Evolutionary conservation across 805 yeast species (phyloP).

Genomic region (Kazachstania kunashirensis): DNA sequence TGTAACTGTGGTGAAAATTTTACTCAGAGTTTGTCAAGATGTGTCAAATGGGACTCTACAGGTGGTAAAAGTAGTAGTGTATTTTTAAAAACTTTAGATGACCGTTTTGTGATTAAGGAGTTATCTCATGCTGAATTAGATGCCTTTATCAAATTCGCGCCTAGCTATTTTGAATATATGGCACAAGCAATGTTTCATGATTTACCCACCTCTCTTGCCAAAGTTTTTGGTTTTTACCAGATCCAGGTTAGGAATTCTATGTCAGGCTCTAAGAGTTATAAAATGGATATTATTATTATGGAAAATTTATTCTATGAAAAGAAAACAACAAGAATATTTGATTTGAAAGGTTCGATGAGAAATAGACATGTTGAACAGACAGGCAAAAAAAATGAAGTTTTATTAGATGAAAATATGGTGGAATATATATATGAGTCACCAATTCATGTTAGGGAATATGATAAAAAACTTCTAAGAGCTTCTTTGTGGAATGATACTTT

Average conservation of each 20-base stretch:
- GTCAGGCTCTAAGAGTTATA: slow-evolving; percentile 49
- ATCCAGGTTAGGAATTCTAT: slow-evolving; percentile 74
- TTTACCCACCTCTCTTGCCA: slow-evolving; percentile 87
- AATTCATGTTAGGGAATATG: slow-evolving; percentile 83
- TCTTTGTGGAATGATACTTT: slow-evolving; percentile 93
- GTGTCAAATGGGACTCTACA: slow-evolving; percentile 89
- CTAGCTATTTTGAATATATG: slow-evolving; percentile 92
- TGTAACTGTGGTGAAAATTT: slow-evolving; percentile 71
- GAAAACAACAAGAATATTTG: slow-evolving; percentile 79
- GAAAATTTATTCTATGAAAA: slow-evolving; percentile 85
- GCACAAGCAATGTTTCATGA: slow-evolving; percentile 92
- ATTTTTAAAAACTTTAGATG: slow-evolving; percentile 84
- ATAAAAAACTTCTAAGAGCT: slow-evolving; percentile 74
- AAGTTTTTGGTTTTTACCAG: slow-evolving; percentile 92
- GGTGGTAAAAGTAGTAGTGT: slow-evolving; percentile 98
- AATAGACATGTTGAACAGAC: slow-evolving; percentile 95
- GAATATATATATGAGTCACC: slow-evolving; percentile 96
- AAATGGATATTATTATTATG: slow-evolving; percentile 89
- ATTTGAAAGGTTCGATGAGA: slow-evolving; percentile 95
- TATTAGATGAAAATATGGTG: slow-evolving; percentile 95
- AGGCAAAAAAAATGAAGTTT: slow-evolving; percentile 87
- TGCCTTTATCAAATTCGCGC: slow-evolving; percentile 90
- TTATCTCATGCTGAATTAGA: slow-evolving; percentile 81
- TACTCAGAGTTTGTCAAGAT: slow-evolving; percentile 82
- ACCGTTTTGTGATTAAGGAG: slow-evolving; percentile 82